Evolutionary conservation across 2,329 filamentous ascomycete species (phyloP), one percentile per base, ranked within the genome.

Genomic region (Penicillium sp.): DNA sequence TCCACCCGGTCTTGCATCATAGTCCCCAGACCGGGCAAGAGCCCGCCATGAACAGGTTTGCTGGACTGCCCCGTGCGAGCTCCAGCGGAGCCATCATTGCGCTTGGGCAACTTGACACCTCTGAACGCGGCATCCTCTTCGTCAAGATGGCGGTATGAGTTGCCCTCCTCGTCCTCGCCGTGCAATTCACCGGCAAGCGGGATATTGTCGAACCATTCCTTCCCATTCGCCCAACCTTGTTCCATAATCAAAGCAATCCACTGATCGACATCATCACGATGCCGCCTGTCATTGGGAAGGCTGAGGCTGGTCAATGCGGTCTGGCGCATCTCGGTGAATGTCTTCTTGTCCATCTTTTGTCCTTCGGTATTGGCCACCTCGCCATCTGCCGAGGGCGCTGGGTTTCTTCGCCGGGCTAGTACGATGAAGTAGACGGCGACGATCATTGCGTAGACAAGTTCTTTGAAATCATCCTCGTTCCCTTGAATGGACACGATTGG

Each of bases 131-230:
- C 64, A 40, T 67, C 67, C 50, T 76, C 77, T n/a, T 73, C 70
- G 8, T 73, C 70, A 10, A 75, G 73, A 45, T 69, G 70, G n/a
- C 75, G 77, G 26, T 78, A 76, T 0, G 64, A 71, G n/a, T 56
- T 64, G 2, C 74, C 76, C 28, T 72, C 73, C 2, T 69, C 75
- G 10, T 76, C 74, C 45, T 78, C 75, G 1, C 72, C 74, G 42
- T 75, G 71, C 10, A 77, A 61, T 26, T 74, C 76, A 4, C 70
- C 77, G 8, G 76, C 76, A 64, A 69, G 70, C 8, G 79, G 78
- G 47, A 83, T 82, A 65, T 90, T 87, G 30, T 82, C 78, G 62
- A 91, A 91, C 89, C 89, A 92, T 69, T 91, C 88, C 56, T 84
- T 74, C 4, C 74, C 89, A 83, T 85, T 82, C 19, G 84, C 77